Evolutionary conservation across 1,284 basidiomycete species (phyloP).

Genomic region (Puccinia hordei): DNA sequence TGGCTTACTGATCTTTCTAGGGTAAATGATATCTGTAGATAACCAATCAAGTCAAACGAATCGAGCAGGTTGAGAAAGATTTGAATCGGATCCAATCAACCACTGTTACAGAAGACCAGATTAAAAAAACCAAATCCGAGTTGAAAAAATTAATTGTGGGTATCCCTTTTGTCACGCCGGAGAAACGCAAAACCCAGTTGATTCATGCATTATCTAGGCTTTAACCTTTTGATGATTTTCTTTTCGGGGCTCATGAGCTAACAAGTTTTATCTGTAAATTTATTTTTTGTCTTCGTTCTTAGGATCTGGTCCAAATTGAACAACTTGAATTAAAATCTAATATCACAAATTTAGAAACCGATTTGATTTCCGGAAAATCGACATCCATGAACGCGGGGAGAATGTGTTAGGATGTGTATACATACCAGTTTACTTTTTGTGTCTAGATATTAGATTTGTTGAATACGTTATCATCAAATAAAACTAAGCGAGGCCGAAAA

Average conservation of each 20-base stretch:
- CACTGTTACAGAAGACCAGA: conserved; percentile 10
- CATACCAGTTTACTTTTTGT: not conserved
- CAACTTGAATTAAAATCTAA: conserved; percentile 33
- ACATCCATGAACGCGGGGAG: not conserved
- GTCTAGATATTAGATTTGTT: not conserved
- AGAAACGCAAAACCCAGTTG: not conserved
- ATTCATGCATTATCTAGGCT: not conserved
- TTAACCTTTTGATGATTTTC: not conserved
- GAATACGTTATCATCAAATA: conserved; percentile 1
- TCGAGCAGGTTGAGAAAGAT: conserved; percentile 85
- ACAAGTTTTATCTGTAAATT: not conserved
- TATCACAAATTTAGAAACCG: conserved; percentile 35
- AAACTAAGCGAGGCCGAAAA: too few species aligned
- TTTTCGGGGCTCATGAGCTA: not conserved
- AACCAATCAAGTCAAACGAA: conserved; percentile 76
- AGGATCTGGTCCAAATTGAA: conserved; percentile 41
- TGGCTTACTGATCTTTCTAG: not conserved
- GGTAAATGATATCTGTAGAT: conserved; percentile 64
- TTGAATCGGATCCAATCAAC: conserved; percentile 58
- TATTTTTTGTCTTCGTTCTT: not conserved
- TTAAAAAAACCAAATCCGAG: conserved; percentile 28
- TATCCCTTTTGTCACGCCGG: not conserved
- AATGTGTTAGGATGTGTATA: conserved; percentile 17
- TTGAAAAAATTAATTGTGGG: conserved; percentile 35
- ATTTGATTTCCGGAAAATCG: conserved; percentile 22